Conservation (phyloP, 2,329 filamentous ascomycete species). For the Botrytis deweyae region DNA sequence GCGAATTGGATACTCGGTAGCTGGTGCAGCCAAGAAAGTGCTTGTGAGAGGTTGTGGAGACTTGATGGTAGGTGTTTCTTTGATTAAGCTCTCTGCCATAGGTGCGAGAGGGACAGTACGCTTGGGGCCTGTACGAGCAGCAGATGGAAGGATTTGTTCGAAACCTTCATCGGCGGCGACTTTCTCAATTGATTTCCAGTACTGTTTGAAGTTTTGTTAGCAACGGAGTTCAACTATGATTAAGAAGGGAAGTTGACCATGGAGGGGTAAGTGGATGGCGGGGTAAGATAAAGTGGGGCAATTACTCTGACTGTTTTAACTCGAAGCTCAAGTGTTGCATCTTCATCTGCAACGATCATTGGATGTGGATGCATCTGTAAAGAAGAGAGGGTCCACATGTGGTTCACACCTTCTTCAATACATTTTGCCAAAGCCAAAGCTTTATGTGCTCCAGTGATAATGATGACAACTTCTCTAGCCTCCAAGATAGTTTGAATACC, state of each 20-base stretch:
- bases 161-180: conserved; percentile 57
- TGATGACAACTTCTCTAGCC: conserved; percentile 76
- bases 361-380: conserved; percentile 79
- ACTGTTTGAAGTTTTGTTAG: conserved; percentile 43
- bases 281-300: conserved; percentile 21
- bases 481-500: conserved; percentile 82
- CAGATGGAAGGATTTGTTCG: conserved; percentile 57
- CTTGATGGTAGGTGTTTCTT: conserved; percentile 46
- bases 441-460: conserved; percentile 80
- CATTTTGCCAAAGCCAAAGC: conserved; percentile 75
- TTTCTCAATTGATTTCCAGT: conserved; percentile 71
- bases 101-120: conserved; percentile 28
- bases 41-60: conserved; percentile 56
- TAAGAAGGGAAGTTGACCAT: no score
- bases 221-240: not conserved
- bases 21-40: conserved; percentile 54
- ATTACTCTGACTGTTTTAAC: conserved; percentile 68
- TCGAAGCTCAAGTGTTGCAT: conserved; percentile 70
- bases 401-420: conserved; percentile 78
- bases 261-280: not conserved
- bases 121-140: conserved; percentile 52
- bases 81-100: conserved; percentile 23
- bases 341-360: conserved; percentile 81
- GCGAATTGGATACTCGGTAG: conserved; percentile 52
- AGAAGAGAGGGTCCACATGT: conserved; percentile 86